Base-by-base conservation (phyloP, 208 protist genomes). In the Leishmania turanica region DNA sequence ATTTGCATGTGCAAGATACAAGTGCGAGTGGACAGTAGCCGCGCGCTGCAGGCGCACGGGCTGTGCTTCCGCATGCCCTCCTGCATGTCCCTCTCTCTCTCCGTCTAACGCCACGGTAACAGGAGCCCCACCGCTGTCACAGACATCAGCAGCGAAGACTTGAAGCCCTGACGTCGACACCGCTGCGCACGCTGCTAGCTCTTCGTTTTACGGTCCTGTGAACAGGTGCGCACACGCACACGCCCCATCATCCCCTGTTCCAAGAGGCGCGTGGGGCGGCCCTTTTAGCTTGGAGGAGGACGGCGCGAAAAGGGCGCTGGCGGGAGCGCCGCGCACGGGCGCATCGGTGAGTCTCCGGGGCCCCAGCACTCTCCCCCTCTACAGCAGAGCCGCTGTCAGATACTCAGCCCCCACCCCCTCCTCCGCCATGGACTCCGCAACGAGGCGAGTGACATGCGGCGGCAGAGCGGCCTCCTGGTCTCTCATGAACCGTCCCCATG, bases 331-430 rank as follows among this genome's bases (percentile, higher is more conserved):
- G 62, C 62, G 2, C 31, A 68, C 31, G 62, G 31, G 31, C 31
- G 6, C 17, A 65, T n/a, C 3, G 27, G 62, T 40, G 62, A 68
- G 31, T 34, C 31, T 34, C 31, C 54, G 37, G 37, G 9, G 47
- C 27, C 24, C 8, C 31, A 75, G 47, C 15, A 19, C 7, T 19
- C 64, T 1, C n/a, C 24, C 21, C 24, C 3, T 54, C 34, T 79
- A 92, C 69, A 92, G 64, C 31, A 95, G 74, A 5, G 92, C 85
- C 6, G 87, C 86, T 60, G 89, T 80, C 60, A 97, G 86, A 77
- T 91, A 97, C 76, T 89, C 88, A 0, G 88, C 64, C 6, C 88
- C 92, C 5, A 92, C 91, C 1, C 92, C 92, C 17, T 88, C 82
- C 19, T 54, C 72, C 21, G 84, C 76, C 89, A 94, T 91, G 8